Base-by-base conservation (phyloP, 225 moss, liverwort and hornwort genomes). In the Polytrichum formosum region DNA sequence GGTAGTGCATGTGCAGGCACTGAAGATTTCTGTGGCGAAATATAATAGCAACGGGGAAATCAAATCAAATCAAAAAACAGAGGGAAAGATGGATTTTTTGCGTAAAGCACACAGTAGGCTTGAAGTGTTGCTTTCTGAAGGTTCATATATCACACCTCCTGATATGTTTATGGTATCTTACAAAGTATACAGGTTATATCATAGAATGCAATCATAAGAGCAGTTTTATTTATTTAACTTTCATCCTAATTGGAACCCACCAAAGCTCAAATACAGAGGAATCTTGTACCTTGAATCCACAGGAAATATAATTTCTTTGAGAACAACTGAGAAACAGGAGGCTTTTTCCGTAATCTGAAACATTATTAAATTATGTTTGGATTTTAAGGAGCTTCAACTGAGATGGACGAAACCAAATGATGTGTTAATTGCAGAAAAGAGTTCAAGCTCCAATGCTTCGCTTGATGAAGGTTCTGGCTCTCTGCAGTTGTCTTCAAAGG, bases 31-130 rank as follows among this genome's bases (percentile, higher is more conserved):
- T 26, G 78, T 90, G 17, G 77, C 72, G 23, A 93, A 87, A 69
- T 76, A 81, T 78, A 85, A 74, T 33, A 74, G 65, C 25, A 69
- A 61, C 59, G 69, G 61, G 63, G 79, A 72, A 53, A 53, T 27
- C 35, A 83, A 84, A 66, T 27, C 70, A 37, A 53, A 72, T 29
- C 37, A 28, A 67, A 78, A 72, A 56, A 70, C 77, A 53, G 78
- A 80, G 55, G 56, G 73, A 53, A 91, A 83, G 81, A 86, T 90
- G 76, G 74, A 69, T 25, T 90, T 97, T 63, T 80, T 92, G 67
- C 84, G 72, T 67, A 83, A 77, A 26, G 84, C 76, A 35, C 75
- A 87, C 6, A 76, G 30, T 19, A 26, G 66, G 66, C 67, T 97
- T 26, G 83, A 84, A 65, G 73, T 71, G 55, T 63, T 80, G 37